Conservation (phyloP, 805 yeast species). For the Wickerhamiella spandovensis region DNA sequence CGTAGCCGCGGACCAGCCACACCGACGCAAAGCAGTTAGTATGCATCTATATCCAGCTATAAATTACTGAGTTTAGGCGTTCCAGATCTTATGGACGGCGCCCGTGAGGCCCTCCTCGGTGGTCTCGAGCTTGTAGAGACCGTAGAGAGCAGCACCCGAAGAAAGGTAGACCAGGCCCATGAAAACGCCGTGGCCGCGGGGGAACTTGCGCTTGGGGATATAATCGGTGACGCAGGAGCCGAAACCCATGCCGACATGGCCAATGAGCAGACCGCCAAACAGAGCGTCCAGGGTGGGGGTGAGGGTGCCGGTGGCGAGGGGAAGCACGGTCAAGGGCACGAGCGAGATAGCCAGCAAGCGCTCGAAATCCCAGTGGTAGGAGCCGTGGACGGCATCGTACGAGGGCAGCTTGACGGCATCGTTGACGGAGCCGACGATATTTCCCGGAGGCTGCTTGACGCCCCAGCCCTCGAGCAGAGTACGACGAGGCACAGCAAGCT, state of each 20-base stretch:
- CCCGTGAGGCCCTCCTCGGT: constrained; percentile 67
- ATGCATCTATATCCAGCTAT: not conserved
- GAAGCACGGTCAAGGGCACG: constrained; percentile 64
- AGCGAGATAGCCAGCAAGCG: constrained; percentile 53
- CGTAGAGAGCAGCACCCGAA: constrained; percentile 55
- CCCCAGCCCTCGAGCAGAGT: constrained; percentile 18
- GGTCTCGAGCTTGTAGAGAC: constrained; percentile 64
- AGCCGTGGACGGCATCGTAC: constrained; percentile 56
- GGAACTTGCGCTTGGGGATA: constrained; percentile 77
- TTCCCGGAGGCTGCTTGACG: constrained; percentile 77
- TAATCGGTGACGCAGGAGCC: constrained; percentile 87
- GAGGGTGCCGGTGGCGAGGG: constrained; percentile 62
- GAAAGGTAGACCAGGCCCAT: constrained; percentile 59
- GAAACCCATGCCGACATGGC: constrained; percentile 78
- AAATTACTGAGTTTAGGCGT: constrained; percentile 23
- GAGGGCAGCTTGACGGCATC: constrained; percentile 68
- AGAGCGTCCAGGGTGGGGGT: constrained; percentile 61
- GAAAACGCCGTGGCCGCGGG: constrained; percentile 58
- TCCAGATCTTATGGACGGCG: constrained; percentile 52
- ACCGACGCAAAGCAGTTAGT: no score
- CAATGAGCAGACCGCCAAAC: constrained; percentile 49
- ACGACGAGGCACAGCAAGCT: constrained; percentile 7
- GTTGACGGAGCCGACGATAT: constrained; percentile 84
- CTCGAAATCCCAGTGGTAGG: constrained; percentile 91
- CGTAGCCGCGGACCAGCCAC: no score